Evolutionary conservation across 2,329 filamentous ascomycete genomes (phyloP).

Genomic region (Colletotrichum siamense): DNA sequence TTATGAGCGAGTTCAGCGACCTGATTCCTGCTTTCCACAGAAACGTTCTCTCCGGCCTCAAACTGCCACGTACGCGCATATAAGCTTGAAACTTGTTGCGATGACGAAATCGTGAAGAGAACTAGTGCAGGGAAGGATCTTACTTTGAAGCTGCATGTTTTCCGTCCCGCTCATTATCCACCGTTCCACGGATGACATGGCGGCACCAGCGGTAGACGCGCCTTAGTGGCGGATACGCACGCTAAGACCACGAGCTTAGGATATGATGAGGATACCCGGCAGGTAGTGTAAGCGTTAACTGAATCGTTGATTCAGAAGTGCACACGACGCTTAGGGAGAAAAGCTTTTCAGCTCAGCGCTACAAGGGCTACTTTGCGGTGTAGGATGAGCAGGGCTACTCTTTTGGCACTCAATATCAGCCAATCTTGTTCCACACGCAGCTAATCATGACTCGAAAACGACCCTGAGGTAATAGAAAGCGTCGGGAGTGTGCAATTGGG

Average conservation of each 20-base stretch:
- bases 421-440: not conserved
- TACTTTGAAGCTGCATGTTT: not conserved
- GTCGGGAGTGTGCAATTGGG: not conserved
- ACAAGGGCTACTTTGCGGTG: not conserved
- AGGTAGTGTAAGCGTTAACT: not conserved
- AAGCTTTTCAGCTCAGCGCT: not conserved
- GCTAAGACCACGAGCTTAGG: not conserved
- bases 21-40: not conserved
- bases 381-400: not conserved
- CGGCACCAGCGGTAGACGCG: not conserved
- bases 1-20: not conserved
- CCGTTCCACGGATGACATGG: not conserved
- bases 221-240: not conserved
- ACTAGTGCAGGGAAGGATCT: not conserved
- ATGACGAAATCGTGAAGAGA: not conserved
- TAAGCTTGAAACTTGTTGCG: not conserved
- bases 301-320: not conserved
- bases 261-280: not conserved
- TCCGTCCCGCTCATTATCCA: not conserved
- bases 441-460: not conserved
- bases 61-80: not conserved
- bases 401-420: not conserved
- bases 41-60: not conserved
- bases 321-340: not conserved
- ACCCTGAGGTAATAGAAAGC: not conserved